These are phyloP conservation scores for Stachybotrys chartarum DNA, from an alignment of 2,329 filamentous ascomycete genomes.

Conservation along the genomic window DNA sequence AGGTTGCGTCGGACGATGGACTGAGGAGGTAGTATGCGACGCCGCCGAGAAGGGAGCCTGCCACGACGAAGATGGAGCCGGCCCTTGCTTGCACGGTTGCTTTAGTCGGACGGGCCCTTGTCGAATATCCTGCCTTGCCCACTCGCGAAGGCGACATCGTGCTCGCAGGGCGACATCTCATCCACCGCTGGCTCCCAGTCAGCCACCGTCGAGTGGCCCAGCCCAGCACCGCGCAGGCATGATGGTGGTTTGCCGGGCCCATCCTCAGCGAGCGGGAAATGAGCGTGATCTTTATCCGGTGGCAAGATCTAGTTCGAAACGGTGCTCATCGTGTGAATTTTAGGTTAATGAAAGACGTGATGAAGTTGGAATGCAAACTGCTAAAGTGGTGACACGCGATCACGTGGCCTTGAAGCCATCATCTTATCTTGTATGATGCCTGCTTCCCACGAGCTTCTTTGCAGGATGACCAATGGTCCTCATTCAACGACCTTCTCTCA, in stretches of 20 bases:
- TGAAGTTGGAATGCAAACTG: too few species aligned
- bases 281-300: too few species aligned
- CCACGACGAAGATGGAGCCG: constrained; percentile 13
- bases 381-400: too few species aligned
- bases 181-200: neutral
- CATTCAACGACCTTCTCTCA: too few species aligned
- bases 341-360: too few species aligned
- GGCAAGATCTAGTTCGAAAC: too few species aligned
- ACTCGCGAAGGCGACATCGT: neutral
- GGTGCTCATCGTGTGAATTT: neutral
- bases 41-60: constrained; percentile 13
- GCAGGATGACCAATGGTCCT: neutral
- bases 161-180: neutral
- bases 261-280: neutral
- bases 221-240: neutral
- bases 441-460: too few species aligned
- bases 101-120: neutral
- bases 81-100: constrained; percentile 14
- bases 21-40: constrained; percentile 17
- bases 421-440: too few species aligned
- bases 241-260: neutral
- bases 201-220: neutral
- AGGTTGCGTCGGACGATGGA: constrained; percentile 13
- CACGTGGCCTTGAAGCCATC: too few species aligned
- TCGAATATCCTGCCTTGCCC: neutral